A percentile compares a stretch with the other conserved stretches of the same genome.
Evolutionary conservation across 169 alveolate genomes (phyloP).

Genomic region (Plasmodium adleri): DNA sequence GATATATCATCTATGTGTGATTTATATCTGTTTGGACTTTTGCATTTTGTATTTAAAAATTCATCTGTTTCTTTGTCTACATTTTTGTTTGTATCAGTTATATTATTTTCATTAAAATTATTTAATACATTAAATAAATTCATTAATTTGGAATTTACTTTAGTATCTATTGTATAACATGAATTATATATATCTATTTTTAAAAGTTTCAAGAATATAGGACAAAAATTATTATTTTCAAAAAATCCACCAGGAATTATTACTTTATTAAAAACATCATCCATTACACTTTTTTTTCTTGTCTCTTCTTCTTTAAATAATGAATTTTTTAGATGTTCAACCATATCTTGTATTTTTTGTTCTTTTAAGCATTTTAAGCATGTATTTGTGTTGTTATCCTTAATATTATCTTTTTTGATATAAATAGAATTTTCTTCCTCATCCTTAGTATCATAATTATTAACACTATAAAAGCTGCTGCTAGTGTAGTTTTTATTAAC

Average conservation of each 20-base stretch:
- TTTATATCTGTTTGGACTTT: neutral
- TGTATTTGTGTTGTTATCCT: neutral
- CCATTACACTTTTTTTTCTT: slow-evolving; percentile 36
- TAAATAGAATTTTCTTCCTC: neutral
- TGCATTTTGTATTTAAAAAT: neutral
- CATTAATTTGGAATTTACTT: slow-evolving; percentile 21
- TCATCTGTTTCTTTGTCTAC: neutral
- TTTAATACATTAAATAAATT: slow-evolving; percentile 16
- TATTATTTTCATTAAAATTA: slow-evolving; percentile 28
- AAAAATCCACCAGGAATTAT: slow-evolving; percentile 74
- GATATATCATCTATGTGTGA: slow-evolving; percentile 25
- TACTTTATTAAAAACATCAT: slow-evolving; percentile 35
- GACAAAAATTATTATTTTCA: slow-evolving; percentile 75
- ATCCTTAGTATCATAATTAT: neutral
- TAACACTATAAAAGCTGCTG: neutral
- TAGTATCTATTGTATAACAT: slow-evolving; percentile 16
- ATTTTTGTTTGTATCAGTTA: neutral
- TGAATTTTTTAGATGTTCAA: slow-evolving; percentile 14
- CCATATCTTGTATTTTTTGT: neutral
- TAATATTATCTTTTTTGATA: neutral
- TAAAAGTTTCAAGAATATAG: slow-evolving; percentile 64
- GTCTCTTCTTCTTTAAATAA: slow-evolving; percentile 14
- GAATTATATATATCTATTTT: slow-evolving; percentile 64
- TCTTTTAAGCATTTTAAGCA: neutral
- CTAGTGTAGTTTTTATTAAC: too few species aligned